phyloP scores from a whole-genome alignment of 345 rosid species.

The Linum usitatissimum region DNA sequence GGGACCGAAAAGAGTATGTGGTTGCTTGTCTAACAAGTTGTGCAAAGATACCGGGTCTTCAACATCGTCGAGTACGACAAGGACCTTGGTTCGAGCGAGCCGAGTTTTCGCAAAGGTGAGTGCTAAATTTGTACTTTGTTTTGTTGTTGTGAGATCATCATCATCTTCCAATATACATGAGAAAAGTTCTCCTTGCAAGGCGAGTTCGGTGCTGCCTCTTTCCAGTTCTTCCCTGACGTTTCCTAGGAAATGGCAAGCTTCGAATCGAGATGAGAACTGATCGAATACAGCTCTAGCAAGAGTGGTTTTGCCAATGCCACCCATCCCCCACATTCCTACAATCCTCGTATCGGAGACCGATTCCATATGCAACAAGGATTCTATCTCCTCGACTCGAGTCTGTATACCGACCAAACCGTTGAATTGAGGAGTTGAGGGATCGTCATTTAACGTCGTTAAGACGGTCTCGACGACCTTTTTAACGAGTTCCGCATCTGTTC shows the following conservation, averaged over 20 bases:
- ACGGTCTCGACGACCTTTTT: background rate
- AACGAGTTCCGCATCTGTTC: background rate
- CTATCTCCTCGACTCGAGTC: background rate
- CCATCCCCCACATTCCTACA: constrained; percentile 3
- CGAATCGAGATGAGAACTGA: background rate
- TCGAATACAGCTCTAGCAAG: background rate
- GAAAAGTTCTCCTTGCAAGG: background rate
- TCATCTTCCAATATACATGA: background rate
- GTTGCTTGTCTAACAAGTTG: background rate
- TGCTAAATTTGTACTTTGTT: background rate
- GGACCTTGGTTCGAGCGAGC: background rate
- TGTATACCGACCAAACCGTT: background rate
- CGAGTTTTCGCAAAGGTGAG: background rate
- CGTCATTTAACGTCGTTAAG: background rate
- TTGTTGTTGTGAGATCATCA: background rate
- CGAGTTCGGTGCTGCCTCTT: background rate
- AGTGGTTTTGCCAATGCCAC: constrained; percentile 1
- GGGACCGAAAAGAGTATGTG: background rate
- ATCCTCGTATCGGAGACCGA: background rate
- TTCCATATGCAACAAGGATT: constrained; percentile 3
- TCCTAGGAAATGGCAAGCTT: background rate
- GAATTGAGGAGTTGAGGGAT: background rate
- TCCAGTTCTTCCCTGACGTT: background rate
- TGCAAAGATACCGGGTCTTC: background rate
- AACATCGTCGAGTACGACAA: background rate